A percentile compares a stretch with the other conserved stretches of the same genome.
Evolutionary conservation across 208 protist genomes (phyloP).

Genomic region (Acanthamoeba royreba): DNA sequence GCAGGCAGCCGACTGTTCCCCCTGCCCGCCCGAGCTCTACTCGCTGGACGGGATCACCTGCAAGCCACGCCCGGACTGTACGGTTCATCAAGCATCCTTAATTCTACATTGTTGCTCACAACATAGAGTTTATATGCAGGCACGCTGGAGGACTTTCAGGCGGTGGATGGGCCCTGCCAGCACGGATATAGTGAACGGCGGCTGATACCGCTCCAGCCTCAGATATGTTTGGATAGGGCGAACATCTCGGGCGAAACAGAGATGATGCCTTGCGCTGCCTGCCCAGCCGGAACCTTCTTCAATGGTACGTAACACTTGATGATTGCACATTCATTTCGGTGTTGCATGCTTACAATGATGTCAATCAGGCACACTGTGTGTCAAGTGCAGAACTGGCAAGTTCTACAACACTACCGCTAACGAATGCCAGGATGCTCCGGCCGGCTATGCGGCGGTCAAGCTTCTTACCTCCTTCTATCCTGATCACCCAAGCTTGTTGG

Average conservation of each 20-base stretch:
- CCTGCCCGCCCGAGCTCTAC: neutral
- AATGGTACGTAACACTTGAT: too few species aligned
- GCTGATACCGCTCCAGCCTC: neutral
- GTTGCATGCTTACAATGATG: too few species aligned
- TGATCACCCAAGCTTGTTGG: constrained; percentile 12
- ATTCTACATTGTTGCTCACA: too few species aligned
- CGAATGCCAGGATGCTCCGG: neutral
- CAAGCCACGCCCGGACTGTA: neutral
- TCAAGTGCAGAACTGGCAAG: neutral
- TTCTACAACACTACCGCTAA: neutral
- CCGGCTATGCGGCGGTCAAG: neutral
- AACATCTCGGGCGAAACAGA: neutral
- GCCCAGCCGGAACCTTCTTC: neutral
- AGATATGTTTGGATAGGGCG: neutral
- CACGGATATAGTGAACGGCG: neutral
- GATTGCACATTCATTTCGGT: too few species aligned
- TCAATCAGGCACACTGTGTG: neutral
- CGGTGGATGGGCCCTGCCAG: neutral
- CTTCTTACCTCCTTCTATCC: neutral
- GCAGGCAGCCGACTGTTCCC: neutral
- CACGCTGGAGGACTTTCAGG: neutral
- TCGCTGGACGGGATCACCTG: neutral
- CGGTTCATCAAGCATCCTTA: too few species aligned
- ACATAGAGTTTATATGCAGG: neutral
- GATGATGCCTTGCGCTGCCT: neutral